Percentiles rank a stretch among this genome's conserved stretches.
Evolutionary conservation across 371 early-diverging fungal species (phyloP).

Genomic region (Cokeromyces recurvatus): DNA sequence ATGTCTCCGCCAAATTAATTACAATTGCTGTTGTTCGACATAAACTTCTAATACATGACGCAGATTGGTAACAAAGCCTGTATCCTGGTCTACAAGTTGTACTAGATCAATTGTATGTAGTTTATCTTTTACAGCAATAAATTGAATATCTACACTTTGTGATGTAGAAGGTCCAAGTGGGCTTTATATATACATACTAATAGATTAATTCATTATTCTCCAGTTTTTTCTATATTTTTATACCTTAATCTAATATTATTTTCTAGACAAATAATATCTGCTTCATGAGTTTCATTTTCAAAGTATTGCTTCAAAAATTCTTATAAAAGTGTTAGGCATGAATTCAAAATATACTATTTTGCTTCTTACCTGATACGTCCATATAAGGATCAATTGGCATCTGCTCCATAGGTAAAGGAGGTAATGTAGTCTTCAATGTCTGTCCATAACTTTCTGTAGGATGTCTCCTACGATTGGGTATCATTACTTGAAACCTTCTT

Average conservation of each 20-base stretch:
- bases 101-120: conserved; percentile 65
- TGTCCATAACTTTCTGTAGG: conserved; percentile 13
- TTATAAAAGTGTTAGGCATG: background rate
- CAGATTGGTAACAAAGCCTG: conserved; percentile 63
- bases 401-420: conserved; percentile 42
- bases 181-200: conserved; percentile 28
- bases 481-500: conserved; percentile 58
- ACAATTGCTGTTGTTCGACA: no score
- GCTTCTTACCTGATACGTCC: conserved; percentile 51
- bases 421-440: conserved; percentile 27
- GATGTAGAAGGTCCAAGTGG: conserved; percentile 67
- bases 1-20: no score
- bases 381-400: conserved; percentile 55
- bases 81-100: conserved; percentile 67
- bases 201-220: background rate
- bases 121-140: conserved; percentile 72
- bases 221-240: background rate
- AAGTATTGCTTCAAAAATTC: conserved; percentile 60
- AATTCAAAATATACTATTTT: background rate
- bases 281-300: conserved; percentile 65
- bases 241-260: conserved; percentile 63
- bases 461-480: conserved; percentile 61
- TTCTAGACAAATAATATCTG: conserved; percentile 71
- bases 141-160: conserved; percentile 70
- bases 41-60: conserved; percentile 51